A percentile compares a stretch with the other conserved stretches of the same genome.
phyloP scores from a whole-genome alignment of 2,329 filamentous ascomycete genomes.

The Coniochaeta sp. region DNA sequence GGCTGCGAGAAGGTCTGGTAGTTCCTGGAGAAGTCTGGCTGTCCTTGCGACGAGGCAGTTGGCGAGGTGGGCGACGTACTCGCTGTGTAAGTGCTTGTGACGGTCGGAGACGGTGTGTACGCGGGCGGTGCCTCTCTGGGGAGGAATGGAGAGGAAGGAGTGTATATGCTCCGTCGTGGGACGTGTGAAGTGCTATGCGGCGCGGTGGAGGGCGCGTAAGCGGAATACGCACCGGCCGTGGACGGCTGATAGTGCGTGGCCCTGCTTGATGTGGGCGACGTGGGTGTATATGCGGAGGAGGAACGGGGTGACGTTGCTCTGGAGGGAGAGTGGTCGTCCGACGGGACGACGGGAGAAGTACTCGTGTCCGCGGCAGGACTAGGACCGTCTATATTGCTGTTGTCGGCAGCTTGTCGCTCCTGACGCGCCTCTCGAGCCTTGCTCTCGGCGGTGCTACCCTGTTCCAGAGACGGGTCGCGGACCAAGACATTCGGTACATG shows the following conservation, averaged over 20 bases:
- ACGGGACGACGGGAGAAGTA: neutral
- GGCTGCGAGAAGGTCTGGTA: slow-evolving; percentile 37
- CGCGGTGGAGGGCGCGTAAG: slow-evolving; percentile 6
- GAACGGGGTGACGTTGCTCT: neutral
- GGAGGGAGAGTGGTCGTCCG: slow-evolving; percentile 2
- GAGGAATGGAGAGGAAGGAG: slow-evolving; percentile 5
- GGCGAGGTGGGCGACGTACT: slow-evolving; percentile 23
- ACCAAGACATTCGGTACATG: slow-evolving; percentile 41
- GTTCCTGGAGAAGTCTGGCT: slow-evolving; percentile 13
- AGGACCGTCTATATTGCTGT: neutral
- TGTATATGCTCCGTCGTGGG: slow-evolving; percentile 12
- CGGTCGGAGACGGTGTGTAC: slow-evolving; percentile 35
- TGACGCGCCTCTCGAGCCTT: slow-evolving; percentile 38
- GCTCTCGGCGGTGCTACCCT: slow-evolving; percentile 24
- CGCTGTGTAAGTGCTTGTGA: neutral
- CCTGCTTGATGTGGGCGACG: slow-evolving; percentile 4
- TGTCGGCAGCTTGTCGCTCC: slow-evolving; percentile 22
- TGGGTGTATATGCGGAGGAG: neutral
- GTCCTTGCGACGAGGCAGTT: slow-evolving; percentile 6
- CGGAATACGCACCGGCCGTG: slow-evolving; percentile 7
- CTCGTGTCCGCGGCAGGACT: neutral
- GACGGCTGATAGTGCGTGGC: slow-evolving; percentile 14
- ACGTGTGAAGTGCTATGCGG: slow-evolving; percentile 13
- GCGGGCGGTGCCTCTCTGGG: slow-evolving; percentile 39
- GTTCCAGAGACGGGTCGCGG: slow-evolving; percentile 36